phyloP scores from a whole-genome alignment of 192 early-diverging fungal genomes.

The Gorgonomyces haynaldii region DNA sequence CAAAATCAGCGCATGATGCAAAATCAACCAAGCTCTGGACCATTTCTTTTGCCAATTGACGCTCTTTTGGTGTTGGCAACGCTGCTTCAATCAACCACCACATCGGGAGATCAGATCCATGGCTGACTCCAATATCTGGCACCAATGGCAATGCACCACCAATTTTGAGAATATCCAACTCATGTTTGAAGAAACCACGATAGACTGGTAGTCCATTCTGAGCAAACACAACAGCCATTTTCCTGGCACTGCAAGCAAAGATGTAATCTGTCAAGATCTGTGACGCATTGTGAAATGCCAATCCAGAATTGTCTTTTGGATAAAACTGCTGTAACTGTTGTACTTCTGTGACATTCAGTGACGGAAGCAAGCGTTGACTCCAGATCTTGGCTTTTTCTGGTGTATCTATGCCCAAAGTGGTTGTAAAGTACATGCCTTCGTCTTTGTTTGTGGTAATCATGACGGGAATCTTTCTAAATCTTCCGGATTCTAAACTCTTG shows the following conservation, averaged over 20 bases:
- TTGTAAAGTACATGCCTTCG: background rate
- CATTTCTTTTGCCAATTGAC: too few species aligned
- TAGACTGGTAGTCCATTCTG: background rate
- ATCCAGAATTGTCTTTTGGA: background rate
- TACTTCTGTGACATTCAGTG: too few species aligned
- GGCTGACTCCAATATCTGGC: background rate
- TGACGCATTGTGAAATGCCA: background rate
- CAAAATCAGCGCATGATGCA: too few species aligned
- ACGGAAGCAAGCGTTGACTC: background rate
- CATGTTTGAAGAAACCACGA: too few species aligned
- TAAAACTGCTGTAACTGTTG: background rate
- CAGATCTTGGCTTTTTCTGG: too few species aligned
- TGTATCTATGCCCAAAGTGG: background rate
- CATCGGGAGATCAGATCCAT: conserved; percentile 1
- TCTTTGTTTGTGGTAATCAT: background rate
- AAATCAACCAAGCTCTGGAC: too few species aligned
- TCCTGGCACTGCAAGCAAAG: background rate
- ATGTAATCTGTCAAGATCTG: background rate
- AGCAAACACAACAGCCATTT: background rate
- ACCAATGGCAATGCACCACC: too few species aligned
- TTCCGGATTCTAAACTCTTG: background rate
- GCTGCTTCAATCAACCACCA: too few species aligned
- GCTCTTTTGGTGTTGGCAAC: too few species aligned
- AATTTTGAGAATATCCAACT: too few species aligned
- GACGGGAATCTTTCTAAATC: background rate